Evolutionary conservation across 2,329 filamentous ascomycete species (phyloP).

Genomic region (Beauveria bassiana): DNA sequence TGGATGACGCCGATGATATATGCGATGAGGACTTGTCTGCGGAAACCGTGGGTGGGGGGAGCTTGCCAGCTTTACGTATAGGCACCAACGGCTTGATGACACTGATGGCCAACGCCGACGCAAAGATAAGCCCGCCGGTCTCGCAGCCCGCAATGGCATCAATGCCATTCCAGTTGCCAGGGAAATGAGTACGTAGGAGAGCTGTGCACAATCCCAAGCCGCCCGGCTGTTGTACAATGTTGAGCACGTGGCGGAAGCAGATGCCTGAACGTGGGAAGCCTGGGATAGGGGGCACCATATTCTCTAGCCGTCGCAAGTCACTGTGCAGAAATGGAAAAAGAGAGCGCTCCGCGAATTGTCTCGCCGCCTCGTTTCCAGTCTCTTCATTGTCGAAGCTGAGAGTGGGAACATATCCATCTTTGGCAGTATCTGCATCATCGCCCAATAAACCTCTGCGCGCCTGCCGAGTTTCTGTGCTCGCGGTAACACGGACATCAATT

Average conservation of each 20-base stretch:
- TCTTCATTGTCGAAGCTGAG: constrained; percentile 41
- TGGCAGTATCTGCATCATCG: background rate
- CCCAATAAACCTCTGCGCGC: background rate
- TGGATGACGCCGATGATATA: constrained; percentile 26
- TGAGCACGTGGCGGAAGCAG: constrained; percentile 51
- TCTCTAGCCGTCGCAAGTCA: constrained; percentile 36
- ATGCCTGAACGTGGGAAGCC: constrained; percentile 44
- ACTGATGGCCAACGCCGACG: constrained; percentile 37
- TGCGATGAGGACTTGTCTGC: constrained; percentile 40
- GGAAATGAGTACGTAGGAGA: constrained; percentile 39
- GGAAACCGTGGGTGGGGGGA: constrained; percentile 48
- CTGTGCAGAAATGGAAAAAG: constrained; percentile 18
- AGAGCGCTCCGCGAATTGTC: constrained; percentile 11
- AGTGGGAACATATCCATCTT: background rate
- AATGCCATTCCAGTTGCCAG: constrained; percentile 38
- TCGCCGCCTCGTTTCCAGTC: constrained; percentile 29
- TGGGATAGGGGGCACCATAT: constrained; percentile 41
- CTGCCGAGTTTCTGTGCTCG: background rate
- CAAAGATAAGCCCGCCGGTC: constrained; percentile 49
- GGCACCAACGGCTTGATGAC: constrained; percentile 37
- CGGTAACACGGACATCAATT: constrained; percentile 36
- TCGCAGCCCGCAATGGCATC: constrained; percentile 45
- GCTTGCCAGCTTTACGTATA: constrained; percentile 49
- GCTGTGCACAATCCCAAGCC: constrained; percentile 44
- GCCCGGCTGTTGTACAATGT: constrained; percentile 41